Percentiles rank a stretch among this genome's conserved stretches.
Evolutionary conservation across 768 basidiomycete genomes (phyloP).

Genomic region (Phlebiopsis flavidoalba): DNA sequence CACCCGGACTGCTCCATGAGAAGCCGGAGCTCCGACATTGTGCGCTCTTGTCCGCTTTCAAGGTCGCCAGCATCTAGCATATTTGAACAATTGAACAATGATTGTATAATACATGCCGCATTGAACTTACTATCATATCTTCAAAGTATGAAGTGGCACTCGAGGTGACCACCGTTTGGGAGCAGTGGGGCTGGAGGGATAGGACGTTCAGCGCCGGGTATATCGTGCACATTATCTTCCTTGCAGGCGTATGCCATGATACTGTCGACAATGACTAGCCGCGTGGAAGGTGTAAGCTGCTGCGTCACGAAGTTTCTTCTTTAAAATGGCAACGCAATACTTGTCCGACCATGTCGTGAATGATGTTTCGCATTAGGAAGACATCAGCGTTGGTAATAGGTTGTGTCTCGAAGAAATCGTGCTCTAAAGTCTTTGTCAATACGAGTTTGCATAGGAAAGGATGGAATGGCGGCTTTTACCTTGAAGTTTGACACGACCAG

Average conservation of each 20-base stretch:
- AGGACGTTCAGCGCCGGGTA: constrained; percentile 6
- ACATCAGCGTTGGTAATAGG: constrained; percentile 17
- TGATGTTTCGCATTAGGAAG: constrained; percentile 22
- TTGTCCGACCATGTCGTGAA: constrained; percentile 32
- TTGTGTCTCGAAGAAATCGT: constrained; percentile 26
- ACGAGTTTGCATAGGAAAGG: too few species aligned
- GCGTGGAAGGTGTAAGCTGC: constrained; percentile 18
- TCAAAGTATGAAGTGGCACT: too few species aligned
- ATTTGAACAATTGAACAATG: too few species aligned
- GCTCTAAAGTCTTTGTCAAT: too few species aligned
- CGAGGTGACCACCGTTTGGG: constrained; percentile 3
- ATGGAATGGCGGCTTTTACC: too few species aligned
- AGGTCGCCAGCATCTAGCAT: too few species aligned
- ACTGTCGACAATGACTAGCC: constrained; percentile 22
- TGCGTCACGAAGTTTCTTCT: constrained; percentile 18
- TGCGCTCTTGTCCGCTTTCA: too few species aligned
- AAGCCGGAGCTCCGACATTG: too few species aligned
- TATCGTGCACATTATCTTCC: constrained; percentile 12
- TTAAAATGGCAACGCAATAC: constrained; percentile 23
- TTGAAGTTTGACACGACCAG: too few species aligned
- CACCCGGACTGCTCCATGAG: too few species aligned
- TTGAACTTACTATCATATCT: too few species aligned
- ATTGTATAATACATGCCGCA: too few species aligned
- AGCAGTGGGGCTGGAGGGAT: constrained; percentile 6
- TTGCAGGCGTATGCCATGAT: constrained; percentile 19